Evolutionary conservation across 805 yeast genomes (phyloP), one percentile per base, ranked within the genome.

Genomic region (Saccharomyces kudriavzevii): DNA sequence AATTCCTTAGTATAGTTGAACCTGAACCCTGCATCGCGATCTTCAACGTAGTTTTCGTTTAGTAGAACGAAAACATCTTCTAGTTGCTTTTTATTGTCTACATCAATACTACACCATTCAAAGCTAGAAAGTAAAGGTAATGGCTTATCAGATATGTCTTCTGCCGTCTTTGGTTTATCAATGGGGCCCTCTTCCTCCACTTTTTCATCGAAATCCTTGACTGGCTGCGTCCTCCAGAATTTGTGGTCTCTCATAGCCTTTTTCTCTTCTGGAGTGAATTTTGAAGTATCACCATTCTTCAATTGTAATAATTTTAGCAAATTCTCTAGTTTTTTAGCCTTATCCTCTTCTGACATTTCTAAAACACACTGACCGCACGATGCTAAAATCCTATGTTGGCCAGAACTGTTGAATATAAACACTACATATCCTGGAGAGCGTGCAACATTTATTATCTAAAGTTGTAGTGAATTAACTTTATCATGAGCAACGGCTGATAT

Each of bases 191-290:
- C 96, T 10, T 74, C 68, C 5, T 72, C 76, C 47, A 85, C 76
- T 47, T 74, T 68, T 63, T 85, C 94, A 65, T 87, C 87, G 58
- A 91, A 82, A 29, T 76, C 76, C 8, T 90, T 80, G 22, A 94
- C 98, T 0, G 99, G 99, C 72, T 94, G 99, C 2, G 99, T 94
- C 65, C 87, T 88, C 99, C 99, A 94, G 72, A 94, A 94, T 73
- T 87, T 89, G 75, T 91, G 89, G 65, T 91, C 96, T 51, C 87
- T 83, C 87, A 90, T 89, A 24, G 83, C 80, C 58, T 84, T 85
- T 61, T 79, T 74, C 67, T 84, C 85, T 30, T 77, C 74, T 47
- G 76, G 82, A n/a, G 76, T 74, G 49, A 83, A 72, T 57, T 77
- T 76, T 0, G 66, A 52, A 14, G 62, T 48, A 56, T 78, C 79